Conservation (phyloP, 352 stramenopile genomes). For the Peronospora belbahrii region DNA sequence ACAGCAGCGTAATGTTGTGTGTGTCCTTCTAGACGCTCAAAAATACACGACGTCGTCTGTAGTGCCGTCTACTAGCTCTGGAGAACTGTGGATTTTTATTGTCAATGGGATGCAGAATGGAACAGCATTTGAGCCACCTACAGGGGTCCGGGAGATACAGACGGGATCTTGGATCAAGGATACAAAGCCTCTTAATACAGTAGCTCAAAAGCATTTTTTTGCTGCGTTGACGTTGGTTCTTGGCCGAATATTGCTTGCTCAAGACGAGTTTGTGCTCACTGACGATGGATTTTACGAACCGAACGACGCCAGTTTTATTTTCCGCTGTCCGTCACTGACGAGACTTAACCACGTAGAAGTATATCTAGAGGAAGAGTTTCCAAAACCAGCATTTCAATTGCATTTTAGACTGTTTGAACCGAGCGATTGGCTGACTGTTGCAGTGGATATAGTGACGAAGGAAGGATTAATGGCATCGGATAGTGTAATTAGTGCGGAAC, state of each 20-base stretch:
- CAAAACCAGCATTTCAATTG: conserved; percentile 36
- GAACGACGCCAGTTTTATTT: conserved; percentile 59
- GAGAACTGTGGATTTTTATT: conserved; percentile 46
- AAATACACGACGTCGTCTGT: not conserved
- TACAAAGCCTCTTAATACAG: conserved; percentile 5
- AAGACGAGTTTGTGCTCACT: conserved; percentile 36
- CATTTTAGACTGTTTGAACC: conserved; percentile 41
- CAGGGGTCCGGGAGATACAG: conserved; percentile 20
- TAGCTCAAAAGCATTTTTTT: conserved; percentile 36
- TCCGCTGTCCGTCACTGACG: conserved; percentile 45
- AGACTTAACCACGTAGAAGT: conserved; percentile 56
- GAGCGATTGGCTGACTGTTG: conserved; percentile 39
- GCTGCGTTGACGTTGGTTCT: conserved; percentile 27
- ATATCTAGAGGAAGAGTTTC: conserved; percentile 49
- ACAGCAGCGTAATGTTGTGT: conserved; percentile 34
- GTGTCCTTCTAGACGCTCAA: conserved; percentile 10
- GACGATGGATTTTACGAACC: conserved; percentile 31
- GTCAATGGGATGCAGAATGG: conserved; percentile 29
- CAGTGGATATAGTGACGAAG: conserved; percentile 36
- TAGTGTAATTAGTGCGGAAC: conserved; percentile 13
- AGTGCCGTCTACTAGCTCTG: not conserved
- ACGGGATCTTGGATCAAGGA: conserved; percentile 13
- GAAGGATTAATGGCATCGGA: conserved; percentile 7
- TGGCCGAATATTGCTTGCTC: conserved; percentile 23
- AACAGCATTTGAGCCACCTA: conserved; percentile 25